Conservation (phyloP, 805 yeast species). For the Starmera amethionina region DNA sequence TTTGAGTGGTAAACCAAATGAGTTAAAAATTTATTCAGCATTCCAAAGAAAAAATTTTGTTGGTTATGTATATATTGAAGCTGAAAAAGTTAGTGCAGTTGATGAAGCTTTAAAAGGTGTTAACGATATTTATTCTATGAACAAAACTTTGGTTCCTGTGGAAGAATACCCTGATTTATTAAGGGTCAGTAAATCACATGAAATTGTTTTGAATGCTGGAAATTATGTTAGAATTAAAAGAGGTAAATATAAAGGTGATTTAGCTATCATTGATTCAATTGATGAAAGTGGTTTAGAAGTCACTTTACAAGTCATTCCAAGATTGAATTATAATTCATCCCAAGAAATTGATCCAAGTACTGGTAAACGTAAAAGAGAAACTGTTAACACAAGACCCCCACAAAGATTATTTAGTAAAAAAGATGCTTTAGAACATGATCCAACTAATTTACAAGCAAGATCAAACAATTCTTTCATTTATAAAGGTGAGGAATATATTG, state of each 20-base stretch:
- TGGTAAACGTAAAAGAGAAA: conserved; percentile 41
- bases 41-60: conserved; percentile 91
- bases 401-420: conserved; percentile 80
- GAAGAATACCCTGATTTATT: conserved; percentile 90
- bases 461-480: conserved; percentile 59
- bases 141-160: conserved; percentile 84
- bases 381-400: conserved; percentile 65
- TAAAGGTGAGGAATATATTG: conserved; percentile 79
- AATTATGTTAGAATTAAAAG: conserved; percentile 83
- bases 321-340: conserved; percentile 80
- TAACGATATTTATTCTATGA: conserved; percentile 68
- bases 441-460: conserved; percentile 59
- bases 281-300: conserved; percentile 95
- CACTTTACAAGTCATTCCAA: conserved; percentile 85
- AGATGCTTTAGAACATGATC: conserved; percentile 82
- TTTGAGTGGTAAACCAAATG: conserved; percentile 59
- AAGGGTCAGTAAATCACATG: conserved; percentile 82
- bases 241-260: conserved; percentile 87
- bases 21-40: conserved; percentile 79
- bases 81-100: conserved; percentile 87
- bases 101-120: conserved; percentile 82
- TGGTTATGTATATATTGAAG: conserved; percentile 91
- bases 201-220: conserved; percentile 84
- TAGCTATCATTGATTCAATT: conserved; percentile 86
- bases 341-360: conserved; percentile 41